Percentiles rank a stretch among this genome's conserved stretches.
These are phyloP conservation scores for Cladosporium sp. DNA, from an alignment of 2,329 filamentous ascomycete species.

Conservation along the genomic window DNA sequence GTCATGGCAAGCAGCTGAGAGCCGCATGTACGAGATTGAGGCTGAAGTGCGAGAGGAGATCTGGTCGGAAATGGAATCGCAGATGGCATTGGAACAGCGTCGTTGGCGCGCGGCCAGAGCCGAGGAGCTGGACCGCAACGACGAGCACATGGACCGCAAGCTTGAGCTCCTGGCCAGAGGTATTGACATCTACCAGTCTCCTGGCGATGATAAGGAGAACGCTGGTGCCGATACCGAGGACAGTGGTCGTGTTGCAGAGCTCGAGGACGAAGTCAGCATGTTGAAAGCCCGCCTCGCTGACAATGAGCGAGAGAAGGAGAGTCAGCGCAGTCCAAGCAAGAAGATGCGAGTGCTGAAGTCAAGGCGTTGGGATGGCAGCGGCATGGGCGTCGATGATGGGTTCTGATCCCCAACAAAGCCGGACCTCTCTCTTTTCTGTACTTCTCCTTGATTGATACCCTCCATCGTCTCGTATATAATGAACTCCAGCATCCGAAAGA, in stretches of 20 bases:
- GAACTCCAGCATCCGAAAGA: background rate
- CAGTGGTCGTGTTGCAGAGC: slow-evolving; percentile 25
- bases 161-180: slow-evolving; percentile 66
- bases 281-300: slow-evolving; percentile 39
- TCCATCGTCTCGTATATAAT: slow-evolving; percentile 1
- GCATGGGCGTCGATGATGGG: slow-evolving; percentile 27
- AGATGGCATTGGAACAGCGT: slow-evolving; percentile 68
- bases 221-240: background rate
- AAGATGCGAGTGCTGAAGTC: slow-evolving; percentile 48
- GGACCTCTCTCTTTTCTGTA: background rate
- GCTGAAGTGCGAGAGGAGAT: slow-evolving; percentile 85
- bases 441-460: slow-evolving; percentile 11
- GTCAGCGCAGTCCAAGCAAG: slow-evolving; percentile 41
- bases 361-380: slow-evolving; percentile 42
- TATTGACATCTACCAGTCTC: slow-evolving; percentile 41
- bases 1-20: slow-evolving; percentile 62
- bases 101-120: slow-evolving; percentile 79
- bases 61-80: slow-evolving; percentile 76
- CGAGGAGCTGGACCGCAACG: slow-evolving; percentile 69
- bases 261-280: slow-evolving; percentile 45
- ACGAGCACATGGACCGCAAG: slow-evolving; percentile 85
- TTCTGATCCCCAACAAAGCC: background rate
- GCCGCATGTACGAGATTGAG: slow-evolving; percentile 69
- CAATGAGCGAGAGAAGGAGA: slow-evolving; percentile 35
- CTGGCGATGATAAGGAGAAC: slow-evolving; percentile 31